phyloP scores from a whole-genome alignment of 176 grass and related monocot genomes.

The Aegilops speltoides region DNA sequence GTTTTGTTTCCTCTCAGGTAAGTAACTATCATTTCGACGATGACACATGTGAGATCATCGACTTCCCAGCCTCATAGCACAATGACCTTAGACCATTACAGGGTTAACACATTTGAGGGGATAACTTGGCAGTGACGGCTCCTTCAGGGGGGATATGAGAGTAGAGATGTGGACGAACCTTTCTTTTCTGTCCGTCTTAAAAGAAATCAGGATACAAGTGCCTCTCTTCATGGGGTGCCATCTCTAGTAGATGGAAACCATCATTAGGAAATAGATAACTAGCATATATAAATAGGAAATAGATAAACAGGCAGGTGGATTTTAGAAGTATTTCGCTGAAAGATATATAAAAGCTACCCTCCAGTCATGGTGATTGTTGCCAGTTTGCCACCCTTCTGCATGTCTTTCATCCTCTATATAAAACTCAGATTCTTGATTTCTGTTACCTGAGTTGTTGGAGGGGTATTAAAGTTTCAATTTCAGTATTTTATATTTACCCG shows the following conservation, averaged over 20 bases:
- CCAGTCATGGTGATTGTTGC: not conserved
- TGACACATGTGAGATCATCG: not conserved
- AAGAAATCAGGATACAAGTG: not conserved
- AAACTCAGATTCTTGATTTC: not conserved
- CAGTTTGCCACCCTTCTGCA: not conserved
- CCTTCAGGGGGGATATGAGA: not conserved
- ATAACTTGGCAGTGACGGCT: not conserved
- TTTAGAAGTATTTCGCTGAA: not conserved
- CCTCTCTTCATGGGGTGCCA: not conserved
- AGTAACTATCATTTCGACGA: conserved; percentile 5
- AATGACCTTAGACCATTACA: not conserved
- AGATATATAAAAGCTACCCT: not conserved
- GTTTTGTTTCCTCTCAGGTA: conserved; percentile 60
- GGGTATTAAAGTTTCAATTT: not conserved
- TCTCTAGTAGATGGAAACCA: conserved; percentile 9
- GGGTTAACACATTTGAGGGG: not conserved
- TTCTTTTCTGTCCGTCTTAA: not conserved
- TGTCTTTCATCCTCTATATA: not conserved
- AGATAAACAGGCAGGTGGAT: not conserved
- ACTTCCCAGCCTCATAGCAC: not conserved
- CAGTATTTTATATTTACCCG: not conserved
- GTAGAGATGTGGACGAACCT: not conserved
- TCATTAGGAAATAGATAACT: not conserved
- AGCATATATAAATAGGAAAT: not conserved
- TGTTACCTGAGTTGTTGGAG: not conserved